Evolutionary conservation across 257 asterid genomes (phyloP).

Genomic region (Scutellaria galericulata): DNA sequence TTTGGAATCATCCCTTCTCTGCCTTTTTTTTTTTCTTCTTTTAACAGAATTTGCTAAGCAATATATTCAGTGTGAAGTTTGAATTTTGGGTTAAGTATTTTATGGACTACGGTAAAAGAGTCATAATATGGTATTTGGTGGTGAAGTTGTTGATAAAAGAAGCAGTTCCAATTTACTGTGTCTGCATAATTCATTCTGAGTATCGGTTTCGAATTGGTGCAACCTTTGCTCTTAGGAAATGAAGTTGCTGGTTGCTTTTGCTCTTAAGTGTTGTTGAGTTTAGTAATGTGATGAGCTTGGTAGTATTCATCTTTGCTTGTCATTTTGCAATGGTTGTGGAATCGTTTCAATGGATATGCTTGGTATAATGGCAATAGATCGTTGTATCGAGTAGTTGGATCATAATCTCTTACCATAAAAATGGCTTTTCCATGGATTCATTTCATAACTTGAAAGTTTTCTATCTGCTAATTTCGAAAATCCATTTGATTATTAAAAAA

Average conservation of each 20-base stretch:
- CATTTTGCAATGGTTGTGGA: neutral
- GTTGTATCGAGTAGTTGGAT: too few species aligned
- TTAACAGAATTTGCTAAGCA: neutral
- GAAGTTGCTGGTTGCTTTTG: constrained; percentile 8
- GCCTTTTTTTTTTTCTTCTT: neutral
- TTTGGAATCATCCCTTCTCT: constrained; percentile 16
- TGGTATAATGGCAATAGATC: too few species aligned
- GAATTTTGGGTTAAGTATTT: neutral
- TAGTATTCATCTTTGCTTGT: constrained; percentile 23
- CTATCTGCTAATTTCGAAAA: too few species aligned
- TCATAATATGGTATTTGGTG: constrained; percentile 3
- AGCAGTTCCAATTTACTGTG: neutral
- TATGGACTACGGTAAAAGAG: neutral
- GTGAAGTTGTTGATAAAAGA: constrained; percentile 9
- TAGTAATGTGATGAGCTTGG: constrained; percentile 8
- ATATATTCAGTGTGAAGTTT: constrained; percentile 12
- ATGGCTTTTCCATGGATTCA: too few species aligned
- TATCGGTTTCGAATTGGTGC: neutral
- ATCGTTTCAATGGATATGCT: too few species aligned
- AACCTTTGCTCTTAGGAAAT: neutral
- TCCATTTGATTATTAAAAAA: too few species aligned
- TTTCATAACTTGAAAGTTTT: too few species aligned
- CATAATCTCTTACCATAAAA: too few species aligned
- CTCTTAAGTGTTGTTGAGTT: neutral
- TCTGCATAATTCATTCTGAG: neutral